Conservation (phyloP, 73 alveolate species). For the Blepharisma stoltei region DNA sequence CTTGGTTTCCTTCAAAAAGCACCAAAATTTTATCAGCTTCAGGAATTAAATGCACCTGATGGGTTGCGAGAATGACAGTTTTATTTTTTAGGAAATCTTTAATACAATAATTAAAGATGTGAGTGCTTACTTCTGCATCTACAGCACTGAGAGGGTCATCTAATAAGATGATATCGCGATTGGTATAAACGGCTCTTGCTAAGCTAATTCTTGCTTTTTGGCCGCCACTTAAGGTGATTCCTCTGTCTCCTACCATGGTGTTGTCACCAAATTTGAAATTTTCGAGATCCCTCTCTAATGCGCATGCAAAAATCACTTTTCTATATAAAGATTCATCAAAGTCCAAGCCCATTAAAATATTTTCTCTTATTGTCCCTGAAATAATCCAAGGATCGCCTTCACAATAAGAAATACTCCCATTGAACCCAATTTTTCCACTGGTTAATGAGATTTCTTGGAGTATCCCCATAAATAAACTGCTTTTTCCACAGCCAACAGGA, state of each 20-base stretch:
- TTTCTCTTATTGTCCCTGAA: conserved; percentile 88
- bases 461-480: conserved; percentile 35
- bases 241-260: conserved; percentile 94
- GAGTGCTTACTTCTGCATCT: conserved; percentile 39
- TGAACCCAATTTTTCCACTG: conserved; percentile 32
- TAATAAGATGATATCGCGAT: conserved; percentile 63
- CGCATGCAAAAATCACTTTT: conserved; percentile 69
- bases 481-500: conserved; percentile 56
- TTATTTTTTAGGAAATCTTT: conserved; percentile 33
- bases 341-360: conserved; percentile 82
- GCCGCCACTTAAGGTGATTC: conserved; percentile 95
- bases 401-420: conserved; percentile 55
- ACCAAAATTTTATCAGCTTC: conserved; percentile 37
- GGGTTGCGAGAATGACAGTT: conserved; percentile 38
- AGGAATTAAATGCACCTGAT: conserved; percentile 30
- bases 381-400: conserved; percentile 89
- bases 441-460: conserved; percentile 38
- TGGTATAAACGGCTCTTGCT: conserved; percentile 87
- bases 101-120: conserved; percentile 9
- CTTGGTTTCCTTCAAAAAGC: conserved; percentile 31
- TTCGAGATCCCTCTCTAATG: conserved; percentile 82
- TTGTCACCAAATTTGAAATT: conserved; percentile 75
- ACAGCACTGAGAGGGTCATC: conserved; percentile 76
- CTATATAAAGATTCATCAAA: conserved; percentile 74
- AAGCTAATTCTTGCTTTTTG: conserved; percentile 90